These are phyloP conservation scores for Metschnikowia rubicola DNA, from an alignment of 805 yeast species.

Conservation along the genomic window DNA sequence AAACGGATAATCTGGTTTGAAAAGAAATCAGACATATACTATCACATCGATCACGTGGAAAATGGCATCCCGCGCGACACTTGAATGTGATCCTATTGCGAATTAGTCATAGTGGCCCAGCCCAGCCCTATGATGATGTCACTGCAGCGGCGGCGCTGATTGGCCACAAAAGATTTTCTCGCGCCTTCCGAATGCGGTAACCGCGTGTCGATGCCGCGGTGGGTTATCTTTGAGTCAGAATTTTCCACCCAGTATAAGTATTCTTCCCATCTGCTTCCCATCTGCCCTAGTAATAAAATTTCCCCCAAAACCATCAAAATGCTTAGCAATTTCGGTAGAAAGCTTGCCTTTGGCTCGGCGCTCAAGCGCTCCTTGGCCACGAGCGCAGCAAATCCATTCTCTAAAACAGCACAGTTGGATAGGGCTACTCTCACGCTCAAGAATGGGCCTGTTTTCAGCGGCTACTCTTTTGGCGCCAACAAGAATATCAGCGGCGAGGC, in stretches of 20 bases:
- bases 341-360: slow-evolving; percentile 1
- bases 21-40: too few species aligned
- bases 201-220: slow-evolving; percentile 22
- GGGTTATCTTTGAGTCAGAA: slow-evolving; percentile 21
- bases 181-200: slow-evolving; percentile 19
- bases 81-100: background rate
- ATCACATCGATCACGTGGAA: too few species aligned
- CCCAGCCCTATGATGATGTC: slow-evolving; percentile 1
- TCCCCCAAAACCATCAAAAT: slow-evolving; percentile 2
- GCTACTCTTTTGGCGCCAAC: slow-evolving; percentile 94
- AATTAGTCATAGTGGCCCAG: slow-evolving; percentile 4
- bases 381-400: slow-evolving; percentile 25
- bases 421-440: slow-evolving; percentile 89
- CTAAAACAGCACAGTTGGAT: slow-evolving; percentile 46
- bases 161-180: slow-evolving; percentile 7
- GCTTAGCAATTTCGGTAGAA: slow-evolving; percentile 10
- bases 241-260: background rate
- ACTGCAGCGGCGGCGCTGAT: slow-evolving; percentile 3
- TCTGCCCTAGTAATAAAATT: background rate
- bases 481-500: slow-evolving; percentile 94
- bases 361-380: slow-evolving; percentile 35
- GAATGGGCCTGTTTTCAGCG: slow-evolving; percentile 90
- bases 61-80: too few species aligned
- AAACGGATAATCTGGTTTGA: too few species aligned
- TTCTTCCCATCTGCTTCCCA: slow-evolving; percentile 2